A percentile compares a stretch with the other conserved stretches of the same genome.
Conservation (phyloP, 164 flowering plant species). For the Magnolia kwangsiensis region DNA sequence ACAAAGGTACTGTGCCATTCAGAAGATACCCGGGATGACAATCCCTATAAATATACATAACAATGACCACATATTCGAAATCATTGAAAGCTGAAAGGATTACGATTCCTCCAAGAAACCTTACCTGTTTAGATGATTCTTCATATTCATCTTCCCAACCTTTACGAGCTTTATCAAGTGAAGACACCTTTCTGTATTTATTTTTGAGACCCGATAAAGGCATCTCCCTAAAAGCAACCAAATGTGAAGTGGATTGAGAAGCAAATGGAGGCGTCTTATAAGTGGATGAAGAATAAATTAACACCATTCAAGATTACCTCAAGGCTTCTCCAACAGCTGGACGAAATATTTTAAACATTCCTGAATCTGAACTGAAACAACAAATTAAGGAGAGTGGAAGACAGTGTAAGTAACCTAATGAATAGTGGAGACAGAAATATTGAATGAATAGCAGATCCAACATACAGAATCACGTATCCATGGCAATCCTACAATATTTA, state of each 20-base stretch:
- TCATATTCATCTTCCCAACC: conserved; percentile 96
- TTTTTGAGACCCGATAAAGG: conserved; percentile 62
- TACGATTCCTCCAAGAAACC: neutral
- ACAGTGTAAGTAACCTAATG: neutral
- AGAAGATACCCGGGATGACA: neutral
- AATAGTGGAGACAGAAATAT: neutral
- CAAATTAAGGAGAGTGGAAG: neutral
- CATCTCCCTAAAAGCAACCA: conserved; percentile 67
- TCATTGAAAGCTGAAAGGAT: neutral
- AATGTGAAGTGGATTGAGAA: neutral
- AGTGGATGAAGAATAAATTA: neutral
- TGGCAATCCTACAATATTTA: too few species aligned
- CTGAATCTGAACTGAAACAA: conserved; percentile 57
- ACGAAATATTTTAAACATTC: conserved; percentile 74
- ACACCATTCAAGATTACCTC: conserved; percentile 41
- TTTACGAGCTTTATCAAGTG: conserved; percentile 69
- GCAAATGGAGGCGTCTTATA: neutral
- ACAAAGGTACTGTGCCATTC: too few species aligned
- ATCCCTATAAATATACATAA: neutral
- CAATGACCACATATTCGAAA: neutral
- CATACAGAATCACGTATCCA: too few species aligned
- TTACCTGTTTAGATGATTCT: conserved; percentile 84
- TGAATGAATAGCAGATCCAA: neutral
- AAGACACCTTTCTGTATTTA: conserved; percentile 70
- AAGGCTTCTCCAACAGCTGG: conserved; percentile 91